These are phyloP conservation scores for Cyberlindnera americana DNA, from an alignment of 805 yeast genomes.

Conservation along the genomic window DNA sequence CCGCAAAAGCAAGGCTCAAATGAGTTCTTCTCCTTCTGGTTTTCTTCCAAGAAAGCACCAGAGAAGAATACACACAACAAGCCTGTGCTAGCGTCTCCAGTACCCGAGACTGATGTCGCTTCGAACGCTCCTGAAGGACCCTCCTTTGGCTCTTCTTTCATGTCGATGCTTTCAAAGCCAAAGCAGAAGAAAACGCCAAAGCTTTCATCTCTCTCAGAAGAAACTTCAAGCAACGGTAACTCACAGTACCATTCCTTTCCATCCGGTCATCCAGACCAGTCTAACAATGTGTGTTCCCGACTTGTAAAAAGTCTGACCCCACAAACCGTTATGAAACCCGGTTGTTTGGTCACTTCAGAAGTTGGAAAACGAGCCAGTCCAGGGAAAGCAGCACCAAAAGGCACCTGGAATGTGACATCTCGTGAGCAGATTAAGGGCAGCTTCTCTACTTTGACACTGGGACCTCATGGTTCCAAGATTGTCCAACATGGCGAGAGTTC, in stretches of 20 bases:
- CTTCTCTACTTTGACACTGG: conserved; percentile 27
- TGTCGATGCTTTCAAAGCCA: conserved; percentile 6
- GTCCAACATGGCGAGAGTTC: conserved; percentile 28
- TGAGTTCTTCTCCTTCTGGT: conserved; percentile 11
- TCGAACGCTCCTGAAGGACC: neutral
- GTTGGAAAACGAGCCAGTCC: conserved; percentile 4
- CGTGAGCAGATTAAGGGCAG: conserved; percentile 20
- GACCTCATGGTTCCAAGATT: conserved; percentile 26
- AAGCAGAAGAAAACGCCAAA: neutral
- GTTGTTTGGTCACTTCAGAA: conserved; percentile 4
- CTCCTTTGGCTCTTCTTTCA: neutral
- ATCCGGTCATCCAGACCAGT: neutral
- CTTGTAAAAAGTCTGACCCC: conserved; percentile 4
- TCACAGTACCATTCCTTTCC: conserved; percentile 6
- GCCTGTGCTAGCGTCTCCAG: neutral
- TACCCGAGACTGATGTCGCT: neutral
- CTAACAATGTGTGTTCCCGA: conserved; percentile 9
- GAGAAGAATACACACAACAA: neutral
- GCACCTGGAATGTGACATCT: conserved; percentile 5
- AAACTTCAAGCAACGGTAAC: neutral
- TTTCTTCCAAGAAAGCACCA: conserved; percentile 8
- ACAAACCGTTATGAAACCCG: conserved; percentile 2
- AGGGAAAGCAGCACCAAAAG: neutral
- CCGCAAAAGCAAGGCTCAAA: too few species aligned
- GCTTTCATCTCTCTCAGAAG: conserved; percentile 1